Percentiles rank a stretch among this genome's conserved stretches.
Conservation (phyloP, 371 early-diverging fungal species). For the Nematocida major region DNA sequence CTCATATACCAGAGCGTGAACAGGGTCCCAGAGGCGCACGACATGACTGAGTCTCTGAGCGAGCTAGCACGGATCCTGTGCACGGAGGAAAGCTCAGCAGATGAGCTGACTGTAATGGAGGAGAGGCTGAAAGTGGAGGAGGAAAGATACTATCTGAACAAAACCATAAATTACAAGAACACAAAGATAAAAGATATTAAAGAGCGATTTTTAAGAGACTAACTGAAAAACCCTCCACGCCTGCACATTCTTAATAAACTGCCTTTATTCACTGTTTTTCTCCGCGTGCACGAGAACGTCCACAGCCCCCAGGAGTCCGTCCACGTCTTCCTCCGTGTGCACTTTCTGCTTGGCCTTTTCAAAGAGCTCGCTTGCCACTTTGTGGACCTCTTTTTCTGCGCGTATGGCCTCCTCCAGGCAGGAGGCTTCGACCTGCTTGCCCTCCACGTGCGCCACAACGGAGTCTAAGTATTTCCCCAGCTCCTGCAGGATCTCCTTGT, state of each 20-base stretch:
- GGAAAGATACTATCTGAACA: slow-evolving; percentile 50
- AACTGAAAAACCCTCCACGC: no score
- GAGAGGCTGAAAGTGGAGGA: slow-evolving; percentile 50
- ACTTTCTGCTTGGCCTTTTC: slow-evolving; percentile 24
- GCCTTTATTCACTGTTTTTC: no score
- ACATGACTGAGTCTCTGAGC: slow-evolving; percentile 12
- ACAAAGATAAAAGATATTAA: slow-evolving; percentile 50
- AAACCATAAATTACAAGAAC: slow-evolving; percentile 32
- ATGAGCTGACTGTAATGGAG: slow-evolving; percentile 47
- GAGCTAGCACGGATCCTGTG: slow-evolving; percentile 22
- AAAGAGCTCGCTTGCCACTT: neutral
- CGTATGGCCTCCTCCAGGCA: neutral
- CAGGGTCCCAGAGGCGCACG: neutral
- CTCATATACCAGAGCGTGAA: slow-evolving; percentile 50
- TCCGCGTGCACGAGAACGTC: neutral
- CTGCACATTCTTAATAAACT: no score
- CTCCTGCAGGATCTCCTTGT: slow-evolving; percentile 11
- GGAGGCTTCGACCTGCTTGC: neutral
- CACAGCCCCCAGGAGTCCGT: neutral
- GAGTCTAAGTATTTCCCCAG: slow-evolving; percentile 23
- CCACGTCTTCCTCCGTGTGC: neutral
- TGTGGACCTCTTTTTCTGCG: slow-evolving; percentile 18
- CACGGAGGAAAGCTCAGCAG: neutral
- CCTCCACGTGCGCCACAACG: slow-evolving; percentile 5
- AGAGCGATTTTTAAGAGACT: no score